Evolutionary conservation across 1,284 basidiomycete species (phyloP).

Genomic region (Sanguinoderma infundibulare): DNA sequence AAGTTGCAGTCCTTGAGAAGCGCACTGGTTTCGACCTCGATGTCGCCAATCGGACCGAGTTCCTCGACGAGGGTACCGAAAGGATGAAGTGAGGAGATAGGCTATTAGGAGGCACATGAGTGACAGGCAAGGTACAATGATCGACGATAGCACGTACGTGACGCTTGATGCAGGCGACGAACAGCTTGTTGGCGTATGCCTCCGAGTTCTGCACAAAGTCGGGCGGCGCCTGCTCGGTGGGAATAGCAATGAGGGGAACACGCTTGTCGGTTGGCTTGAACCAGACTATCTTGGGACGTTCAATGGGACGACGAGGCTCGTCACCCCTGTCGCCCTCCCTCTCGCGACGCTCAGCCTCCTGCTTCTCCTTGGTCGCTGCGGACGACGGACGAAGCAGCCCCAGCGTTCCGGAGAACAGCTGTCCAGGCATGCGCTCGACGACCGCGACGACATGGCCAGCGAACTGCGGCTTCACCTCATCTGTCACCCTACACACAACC

Average conservation of each 20-base stretch:
- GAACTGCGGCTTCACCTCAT: slow-evolving; percentile 94
- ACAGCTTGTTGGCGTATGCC: slow-evolving; percentile 87
- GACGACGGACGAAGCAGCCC: slow-evolving; percentile 96
- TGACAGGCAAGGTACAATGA: slow-evolving; percentile 16
- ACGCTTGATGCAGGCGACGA: slow-evolving; percentile 99
- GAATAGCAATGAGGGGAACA: slow-evolving; percentile 98
- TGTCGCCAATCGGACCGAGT: slow-evolving; percentile 96
- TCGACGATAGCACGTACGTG: slow-evolving; percentile 56
- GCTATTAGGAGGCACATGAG: slow-evolving; percentile 45
- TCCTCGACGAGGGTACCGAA: slow-evolving; percentile 99
- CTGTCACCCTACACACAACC: slow-evolving; percentile 73
- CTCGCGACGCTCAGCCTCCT: slow-evolving; percentile 96
- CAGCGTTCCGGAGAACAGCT: slow-evolving; percentile 96
- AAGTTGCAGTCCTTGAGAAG: slow-evolving; percentile 98
- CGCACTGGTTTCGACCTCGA: slow-evolving; percentile 97
- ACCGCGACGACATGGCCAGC: slow-evolving; percentile 99
- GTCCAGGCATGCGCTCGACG: slow-evolving; percentile 98
- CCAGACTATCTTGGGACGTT: slow-evolving; percentile 99
- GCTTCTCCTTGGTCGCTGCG: slow-evolving; percentile 99
- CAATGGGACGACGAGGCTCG: slow-evolving; percentile 78
- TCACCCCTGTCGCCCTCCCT: slow-evolving; percentile 91
- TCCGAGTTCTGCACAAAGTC: slow-evolving; percentile 98
- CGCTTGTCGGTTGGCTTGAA: slow-evolving; percentile 99
- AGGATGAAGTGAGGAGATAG: slow-evolving; percentile 96
- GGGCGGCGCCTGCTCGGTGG: slow-evolving; percentile 96